A percentile compares a stretch with the other conserved stretches of the same genome.
Conservation (phyloP, 2,329 filamentous ascomycete genomes). For the Fusarium protoensiforme region DNA sequence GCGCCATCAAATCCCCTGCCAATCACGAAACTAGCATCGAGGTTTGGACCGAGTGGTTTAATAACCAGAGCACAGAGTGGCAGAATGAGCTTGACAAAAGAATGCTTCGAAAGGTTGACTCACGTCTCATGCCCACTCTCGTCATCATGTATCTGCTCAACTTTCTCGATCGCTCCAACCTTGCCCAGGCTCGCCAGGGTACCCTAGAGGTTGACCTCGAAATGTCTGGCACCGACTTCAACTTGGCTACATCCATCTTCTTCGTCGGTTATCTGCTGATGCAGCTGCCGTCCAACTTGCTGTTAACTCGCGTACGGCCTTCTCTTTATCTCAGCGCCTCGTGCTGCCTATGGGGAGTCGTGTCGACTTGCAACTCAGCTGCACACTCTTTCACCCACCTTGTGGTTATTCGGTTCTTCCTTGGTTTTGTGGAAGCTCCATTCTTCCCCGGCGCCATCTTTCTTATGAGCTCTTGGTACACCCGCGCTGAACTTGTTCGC, state of each 20-base stretch:
- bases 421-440: slow-evolving; percentile 57
- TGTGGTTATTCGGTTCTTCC: slow-evolving; percentile 59
- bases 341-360: slow-evolving; percentile 56
- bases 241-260: slow-evolving; percentile 69
- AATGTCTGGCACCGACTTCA: slow-evolving; percentile 68
- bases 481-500: slow-evolving; percentile 61
- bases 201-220: slow-evolving; percentile 63
- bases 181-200: slow-evolving; percentile 65
- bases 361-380: slow-evolving; percentile 59
- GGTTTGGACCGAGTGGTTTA: slow-evolving; percentile 22
- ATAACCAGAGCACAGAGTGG: slow-evolving; percentile 30
- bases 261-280: slow-evolving; percentile 71
- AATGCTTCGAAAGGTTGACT: slow-evolving; percentile 62
- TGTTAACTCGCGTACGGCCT: slow-evolving; percentile 64
- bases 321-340: slow-evolving; percentile 63
- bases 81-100: slow-evolving; percentile 39
- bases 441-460: slow-evolving; percentile 63
- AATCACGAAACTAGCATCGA: slow-evolving; percentile 10
- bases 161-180: slow-evolving; percentile 64
- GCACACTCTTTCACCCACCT: slow-evolving; percentile 55
- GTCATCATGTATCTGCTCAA: slow-evolving; percentile 67
- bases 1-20: not conserved
- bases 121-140: slow-evolving; percentile 62
- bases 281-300: slow-evolving; percentile 70
- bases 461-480: slow-evolving; percentile 60